Conservation (phyloP, 2,329 filamentous ascomycete genomes). For the Dactylellina drechsleri region DNA sequence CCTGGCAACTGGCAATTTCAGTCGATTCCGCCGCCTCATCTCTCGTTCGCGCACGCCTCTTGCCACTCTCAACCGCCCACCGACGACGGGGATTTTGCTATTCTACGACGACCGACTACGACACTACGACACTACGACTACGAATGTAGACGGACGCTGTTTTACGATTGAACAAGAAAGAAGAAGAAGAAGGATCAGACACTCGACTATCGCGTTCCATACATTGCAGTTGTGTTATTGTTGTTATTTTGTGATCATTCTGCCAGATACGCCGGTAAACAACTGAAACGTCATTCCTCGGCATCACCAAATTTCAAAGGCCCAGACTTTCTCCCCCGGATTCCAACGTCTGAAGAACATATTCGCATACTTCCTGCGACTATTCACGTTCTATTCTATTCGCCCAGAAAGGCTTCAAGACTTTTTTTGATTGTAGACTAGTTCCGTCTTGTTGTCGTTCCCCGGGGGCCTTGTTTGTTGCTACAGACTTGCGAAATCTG, state of each 20-base stretch:
- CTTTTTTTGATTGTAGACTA: too few relatives aligned
- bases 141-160: too few relatives aligned
- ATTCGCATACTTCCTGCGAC: neutral
- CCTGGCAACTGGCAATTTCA: slow-evolving; percentile 40
- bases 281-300: slow-evolving; percentile 49
- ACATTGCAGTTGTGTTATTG: neutral
- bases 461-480: too few relatives aligned
- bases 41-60: slow-evolving; percentile 11
- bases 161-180: too few relatives aligned
- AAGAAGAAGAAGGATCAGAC: too few relatives aligned
- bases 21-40: slow-evolving; percentile 18
- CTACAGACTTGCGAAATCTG: too few relatives aligned
- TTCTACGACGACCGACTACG: too few relatives aligned
- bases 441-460: too few relatives aligned
- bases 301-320: slow-evolving; percentile 22
- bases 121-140: too few relatives aligned
- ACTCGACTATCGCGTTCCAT: neutral
- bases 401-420: too few relatives aligned
- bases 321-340: slow-evolving; percentile 11
- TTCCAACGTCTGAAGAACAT: slow-evolving; percentile 15
- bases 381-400: slow-evolving; percentile 35
- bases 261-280: slow-evolving; percentile 29
- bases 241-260: neutral
- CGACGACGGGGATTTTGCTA: slow-evolving; percentile 1
- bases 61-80: slow-evolving; percentile 14